phyloP scores from a whole-genome alignment of 2,329 filamentous ascomycete genomes.

The Juglanconis juglandina region DNA sequence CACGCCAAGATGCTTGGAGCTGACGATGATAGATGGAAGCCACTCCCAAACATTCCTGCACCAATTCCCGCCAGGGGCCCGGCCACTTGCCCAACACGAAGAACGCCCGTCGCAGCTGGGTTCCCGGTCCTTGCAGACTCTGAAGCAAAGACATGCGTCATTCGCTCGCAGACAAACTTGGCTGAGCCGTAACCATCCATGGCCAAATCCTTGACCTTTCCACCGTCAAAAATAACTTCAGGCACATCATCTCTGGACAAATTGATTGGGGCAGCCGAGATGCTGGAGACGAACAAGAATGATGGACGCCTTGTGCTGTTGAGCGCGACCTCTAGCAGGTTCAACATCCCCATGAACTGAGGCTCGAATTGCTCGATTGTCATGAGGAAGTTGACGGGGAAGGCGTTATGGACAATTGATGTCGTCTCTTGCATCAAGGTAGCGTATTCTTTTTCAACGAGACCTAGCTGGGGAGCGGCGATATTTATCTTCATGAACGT shows the following conservation, averaged over 20 bases:
- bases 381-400: slow-evolving; percentile 51
- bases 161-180: slow-evolving; percentile 28
- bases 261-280: slow-evolving; percentile 22
- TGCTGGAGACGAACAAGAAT: slow-evolving; percentile 27
- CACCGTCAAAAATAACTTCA: slow-evolving; percentile 21
- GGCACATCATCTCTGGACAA: slow-evolving; percentile 16
- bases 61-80: slow-evolving; percentile 23
- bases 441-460: slow-evolving; percentile 28
- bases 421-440: slow-evolving; percentile 32
- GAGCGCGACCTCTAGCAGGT: slow-evolving; percentile 36
- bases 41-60: slow-evolving; percentile 27
- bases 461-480: slow-evolving; percentile 34
- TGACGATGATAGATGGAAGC: slow-evolving; percentile 26
- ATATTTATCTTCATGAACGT: slow-evolving; percentile 27
- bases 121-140: slow-evolving; percentile 16
- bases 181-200: slow-evolving; percentile 27
- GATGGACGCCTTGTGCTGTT: slow-evolving; percentile 6
- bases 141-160: slow-evolving; percentile 23
- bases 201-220: slow-evolving; percentile 16
- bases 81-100: slow-evolving; percentile 27
- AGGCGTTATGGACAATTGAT: slow-evolving; percentile 43
- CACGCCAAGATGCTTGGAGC: slow-evolving; percentile 23
- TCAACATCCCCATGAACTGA: slow-evolving; percentile 40
- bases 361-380: slow-evolving; percentile 41
- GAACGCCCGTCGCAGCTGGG: slow-evolving; percentile 1